A percentile compares a stretch with the other conserved stretches of the same genome.
Conservation (phyloP, 140 eudicot genomes). For the Flaveria floridana region DNA sequence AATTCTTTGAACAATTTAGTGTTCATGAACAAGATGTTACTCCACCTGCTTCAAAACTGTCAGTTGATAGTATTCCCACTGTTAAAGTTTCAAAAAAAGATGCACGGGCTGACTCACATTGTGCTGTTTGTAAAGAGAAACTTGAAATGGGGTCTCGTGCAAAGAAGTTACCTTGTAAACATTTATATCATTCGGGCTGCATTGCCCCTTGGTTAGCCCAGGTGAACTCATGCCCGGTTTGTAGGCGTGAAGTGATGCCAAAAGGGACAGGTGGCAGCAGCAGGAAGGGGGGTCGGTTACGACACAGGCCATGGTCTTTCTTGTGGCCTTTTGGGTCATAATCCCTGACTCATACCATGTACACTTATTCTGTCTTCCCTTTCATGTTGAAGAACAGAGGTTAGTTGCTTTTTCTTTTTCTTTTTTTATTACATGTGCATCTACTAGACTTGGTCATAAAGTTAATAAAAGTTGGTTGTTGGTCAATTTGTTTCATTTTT, state of each 20-base stretch:
- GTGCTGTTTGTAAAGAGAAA: constrained; percentile 73
- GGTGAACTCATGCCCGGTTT: constrained; percentile 74
- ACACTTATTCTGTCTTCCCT: constrained; percentile 15
- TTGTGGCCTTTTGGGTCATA: constrained; percentile 44
- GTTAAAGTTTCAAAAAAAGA: constrained; percentile 61
- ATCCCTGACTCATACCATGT: background rate
- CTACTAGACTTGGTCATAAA: constrained; percentile 34
- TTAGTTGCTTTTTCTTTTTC: constrained; percentile 26
- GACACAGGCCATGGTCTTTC: constrained; percentile 39
- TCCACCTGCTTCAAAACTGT: constrained; percentile 57
- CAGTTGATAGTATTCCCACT: constrained; percentile 52
- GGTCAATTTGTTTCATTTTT: constrained; percentile 28
- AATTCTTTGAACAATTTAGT: constrained; percentile 52
- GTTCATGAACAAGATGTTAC: constrained; percentile 45
- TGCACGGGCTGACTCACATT: constrained; percentile 56
- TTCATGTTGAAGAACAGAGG: constrained; percentile 25
- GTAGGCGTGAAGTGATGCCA: constrained; percentile 54
- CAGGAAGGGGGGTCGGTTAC: constrained; percentile 31
- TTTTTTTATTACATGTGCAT: constrained; percentile 41
- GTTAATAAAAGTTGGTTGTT: constrained; percentile 35
- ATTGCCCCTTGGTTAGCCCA: constrained; percentile 75
- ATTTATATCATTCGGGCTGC: constrained; percentile 67
- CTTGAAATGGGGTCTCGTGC: constrained; percentile 60
- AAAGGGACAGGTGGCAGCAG: constrained; percentile 34
- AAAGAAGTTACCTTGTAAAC: constrained; percentile 67